Conservation (phyloP, 2,329 filamentous ascomycete species). For the Alternaria rosae region DNA sequence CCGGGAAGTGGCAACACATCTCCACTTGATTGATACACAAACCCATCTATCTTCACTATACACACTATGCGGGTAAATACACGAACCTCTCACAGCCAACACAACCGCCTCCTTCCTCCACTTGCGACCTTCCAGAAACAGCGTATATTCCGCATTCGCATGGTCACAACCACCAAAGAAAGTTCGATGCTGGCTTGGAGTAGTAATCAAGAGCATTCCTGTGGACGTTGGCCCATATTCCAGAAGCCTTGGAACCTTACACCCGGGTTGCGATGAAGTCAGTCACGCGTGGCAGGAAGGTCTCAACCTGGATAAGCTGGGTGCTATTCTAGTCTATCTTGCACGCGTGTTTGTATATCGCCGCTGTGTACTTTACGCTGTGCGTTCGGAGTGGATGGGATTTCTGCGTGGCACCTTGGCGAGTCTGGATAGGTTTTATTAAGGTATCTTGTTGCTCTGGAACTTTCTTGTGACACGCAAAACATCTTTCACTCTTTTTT, state of each 20-base stretch:
- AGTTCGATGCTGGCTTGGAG: slow-evolving; percentile 17
- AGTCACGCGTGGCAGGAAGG: slow-evolving; percentile 36
- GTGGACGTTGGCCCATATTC: slow-evolving; percentile 11
- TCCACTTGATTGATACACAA: slow-evolving; percentile 21
- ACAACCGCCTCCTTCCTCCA: slow-evolving; percentile 19
- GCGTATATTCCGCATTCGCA: slow-evolving; percentile 19
- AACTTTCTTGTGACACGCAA: slow-evolving; percentile 15
- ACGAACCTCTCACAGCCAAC: slow-evolving; percentile 26
- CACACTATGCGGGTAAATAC: slow-evolving; percentile 44
- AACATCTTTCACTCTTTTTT: neutral
- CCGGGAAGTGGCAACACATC: slow-evolving; percentile 10
- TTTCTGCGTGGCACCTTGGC: slow-evolving; percentile 36
- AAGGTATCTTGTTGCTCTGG: slow-evolving; percentile 28
- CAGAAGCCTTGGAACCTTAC: slow-evolving; percentile 20
- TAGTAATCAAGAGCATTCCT: slow-evolving; percentile 29
- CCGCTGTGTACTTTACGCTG: slow-evolving; percentile 22
- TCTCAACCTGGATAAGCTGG: slow-evolving; percentile 21
- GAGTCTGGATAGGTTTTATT: slow-evolving; percentile 27
- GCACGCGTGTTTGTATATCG: slow-evolving; percentile 35
- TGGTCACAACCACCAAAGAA: slow-evolving; percentile 14
- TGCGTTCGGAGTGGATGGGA: slow-evolving; percentile 32
- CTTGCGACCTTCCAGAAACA: slow-evolving; percentile 31
- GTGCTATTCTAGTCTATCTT: slow-evolving; percentile 34
- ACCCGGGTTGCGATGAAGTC: slow-evolving; percentile 29
- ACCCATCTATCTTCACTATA: slow-evolving; percentile 34